Percentiles rank a stretch among this genome's conserved stretches.
phyloP scores from a whole-genome alignment of 257 asterid genomes.

The Solanum virginianum region DNA sequence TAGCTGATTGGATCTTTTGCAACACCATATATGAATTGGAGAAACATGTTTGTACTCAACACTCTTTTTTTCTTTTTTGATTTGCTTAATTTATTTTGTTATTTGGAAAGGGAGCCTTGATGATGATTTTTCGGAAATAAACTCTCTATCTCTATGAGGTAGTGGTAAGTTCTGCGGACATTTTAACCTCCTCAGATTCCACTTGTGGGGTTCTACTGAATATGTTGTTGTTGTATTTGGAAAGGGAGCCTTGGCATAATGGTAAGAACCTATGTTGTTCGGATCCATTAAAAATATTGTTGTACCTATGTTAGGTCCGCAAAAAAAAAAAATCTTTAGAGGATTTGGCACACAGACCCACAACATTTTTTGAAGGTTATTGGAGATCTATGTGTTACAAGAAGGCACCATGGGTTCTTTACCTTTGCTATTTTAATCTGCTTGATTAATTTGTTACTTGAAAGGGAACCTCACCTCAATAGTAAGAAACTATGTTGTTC shows the following conservation, averaged over 20 bases:
- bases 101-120: background rate
- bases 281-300: background rate
- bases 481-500: background rate
- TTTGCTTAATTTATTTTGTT: background rate
- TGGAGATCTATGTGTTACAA: background rate
- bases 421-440: background rate
- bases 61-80: background rate
- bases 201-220: too few relatives aligned
- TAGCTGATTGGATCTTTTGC: conserved; percentile 28
- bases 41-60: background rate
- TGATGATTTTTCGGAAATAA: too few relatives aligned
- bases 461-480: background rate
- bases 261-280: background rate
- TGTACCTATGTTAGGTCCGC: background rate
- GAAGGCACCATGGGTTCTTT: background rate
- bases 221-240: background rate
- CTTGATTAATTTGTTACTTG: background rate
- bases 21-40: conserved; percentile 17
- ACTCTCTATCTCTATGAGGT: too few relatives aligned
- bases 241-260: background rate
- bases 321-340: background rate
- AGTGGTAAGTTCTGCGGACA: too few relatives aligned
- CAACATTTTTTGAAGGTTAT: background rate
- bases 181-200: too few relatives aligned
- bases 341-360: background rate